Percentiles rank a stretch among this genome's conserved stretches.
These are phyloP conservation scores for Craspedostauros australis DNA, from an alignment of 108 stramenopile genomes.

Conservation along the genomic window DNA sequence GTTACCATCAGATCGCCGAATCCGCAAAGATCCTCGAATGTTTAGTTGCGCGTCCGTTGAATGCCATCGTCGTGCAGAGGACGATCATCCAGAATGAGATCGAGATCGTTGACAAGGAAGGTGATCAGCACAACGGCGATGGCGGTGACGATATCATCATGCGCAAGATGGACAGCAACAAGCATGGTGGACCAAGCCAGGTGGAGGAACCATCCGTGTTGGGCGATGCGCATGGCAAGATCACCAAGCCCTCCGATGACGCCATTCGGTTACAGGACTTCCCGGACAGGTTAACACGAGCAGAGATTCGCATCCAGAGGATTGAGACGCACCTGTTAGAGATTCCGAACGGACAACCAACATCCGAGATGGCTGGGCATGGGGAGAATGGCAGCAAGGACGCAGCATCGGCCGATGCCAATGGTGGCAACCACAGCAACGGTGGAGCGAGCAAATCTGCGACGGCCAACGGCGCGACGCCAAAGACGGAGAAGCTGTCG, in stretches of 20 bases:
- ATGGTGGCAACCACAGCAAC: slow-evolving; percentile 1
- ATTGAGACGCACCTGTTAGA: slow-evolving; percentile 79
- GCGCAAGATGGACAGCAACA: too few species aligned
- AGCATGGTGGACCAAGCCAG: too few species aligned
- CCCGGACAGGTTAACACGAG: slow-evolving; percentile 45
- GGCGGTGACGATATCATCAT: too few species aligned
- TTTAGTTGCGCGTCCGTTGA: slow-evolving; percentile 67
- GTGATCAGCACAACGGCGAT: background rate
- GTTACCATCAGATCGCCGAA: slow-evolving; percentile 54
- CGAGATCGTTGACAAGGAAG: background rate
- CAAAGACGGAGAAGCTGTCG: slow-evolving; percentile 8
- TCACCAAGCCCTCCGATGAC: slow-evolving; percentile 37
- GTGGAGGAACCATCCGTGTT: slow-evolving; percentile 26
- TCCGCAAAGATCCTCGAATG: slow-evolving; percentile 60
- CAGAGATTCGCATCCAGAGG: slow-evolving; percentile 64
- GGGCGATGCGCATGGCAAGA: slow-evolving; percentile 18
- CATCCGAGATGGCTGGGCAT: slow-evolving; percentile 27
- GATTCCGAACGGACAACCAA: slow-evolving; percentile 60
- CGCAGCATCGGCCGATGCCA: slow-evolving; percentile 9
- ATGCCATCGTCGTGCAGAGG: slow-evolving; percentile 68
- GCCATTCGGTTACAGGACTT: slow-evolving; percentile 12
- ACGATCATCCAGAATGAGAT: slow-evolving; percentile 78
- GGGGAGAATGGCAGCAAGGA: slow-evolving; percentile 15
- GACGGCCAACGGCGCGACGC: background rate
- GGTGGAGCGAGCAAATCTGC: background rate